Evolutionary conservation across 352 stramenopile species (phyloP), one percentile per base, ranked within the genome.

Genomic region (Sclerospora graminicola): DNA sequence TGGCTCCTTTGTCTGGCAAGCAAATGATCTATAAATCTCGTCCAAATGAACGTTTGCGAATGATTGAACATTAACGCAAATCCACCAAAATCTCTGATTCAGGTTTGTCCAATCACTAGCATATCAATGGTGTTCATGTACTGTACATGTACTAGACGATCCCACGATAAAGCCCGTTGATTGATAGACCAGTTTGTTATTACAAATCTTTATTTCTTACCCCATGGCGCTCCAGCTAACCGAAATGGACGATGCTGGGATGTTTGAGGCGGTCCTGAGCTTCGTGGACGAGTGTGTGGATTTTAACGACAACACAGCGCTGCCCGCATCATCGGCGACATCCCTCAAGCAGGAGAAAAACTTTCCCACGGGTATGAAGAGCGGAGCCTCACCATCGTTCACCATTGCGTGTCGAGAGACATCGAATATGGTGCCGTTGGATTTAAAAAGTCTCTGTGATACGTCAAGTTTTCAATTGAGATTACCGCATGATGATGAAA

Each of bases 271-370:
- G 15, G 21, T 8, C 3, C 8, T 18, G 2, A 16, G 24, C 28
- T 61, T 57, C 38, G 26, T 61, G 33, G 53, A 61, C 26, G 47
- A 50, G 26, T 61, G 45, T 27, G 1, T 40, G 6, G 41, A 48
- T 3, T 26, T 26, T 26, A 26, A 26, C 6, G 8, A 24, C 4
- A 15, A 11, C 16, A 9, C 20, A 4, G 30, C 39, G 5, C 16
- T 35, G 18, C 30, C 27, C 7, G 2, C 18, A 15, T 45, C 3
- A 6, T 7, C 6, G 3, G 21, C 6, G 21, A 3, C 21, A 26
- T 26, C 21, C 21, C 6, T 26, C 31, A 54, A 54, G 14, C 13
- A 26, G 16, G 38, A 48, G 21, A 26, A 36, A 33, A 8, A 32
- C 4, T 21, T 13, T 10, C 29, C 24, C 4, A 28, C 9, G 19